These are phyloP conservation scores for Candida sakaeoensis DNA, from an alignment of 805 yeast genomes.

Conservation along the genomic window DNA sequence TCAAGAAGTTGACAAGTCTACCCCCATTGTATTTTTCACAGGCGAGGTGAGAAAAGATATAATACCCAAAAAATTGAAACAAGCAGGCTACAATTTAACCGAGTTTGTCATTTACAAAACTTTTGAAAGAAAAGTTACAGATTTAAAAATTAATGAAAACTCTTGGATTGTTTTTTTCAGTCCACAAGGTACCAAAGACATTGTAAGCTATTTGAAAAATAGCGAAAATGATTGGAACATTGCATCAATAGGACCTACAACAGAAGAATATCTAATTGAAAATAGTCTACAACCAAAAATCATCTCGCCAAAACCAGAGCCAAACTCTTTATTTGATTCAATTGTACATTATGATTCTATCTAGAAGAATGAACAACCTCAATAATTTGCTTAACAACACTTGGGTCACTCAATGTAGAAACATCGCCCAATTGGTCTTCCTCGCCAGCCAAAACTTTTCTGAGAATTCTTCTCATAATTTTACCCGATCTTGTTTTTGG, in stretches of 20 bases:
- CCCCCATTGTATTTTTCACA: constrained; percentile 65
- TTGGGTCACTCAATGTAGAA: constrained; percentile 85
- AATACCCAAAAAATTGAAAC: constrained; percentile 58
- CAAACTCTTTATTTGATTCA: constrained; percentile 49
- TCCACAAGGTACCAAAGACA: constrained; percentile 77
- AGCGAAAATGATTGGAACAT: constrained; percentile 38
- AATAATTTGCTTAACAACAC: constrained; percentile 74
- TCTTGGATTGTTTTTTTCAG: constrained; percentile 84
- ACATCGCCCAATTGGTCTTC: constrained; percentile 90
- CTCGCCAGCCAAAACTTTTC: constrained; percentile 90
- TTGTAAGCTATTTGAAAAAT: constrained; percentile 42
- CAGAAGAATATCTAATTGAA: constrained; percentile 55
- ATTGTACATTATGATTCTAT: constrained; percentile 14
- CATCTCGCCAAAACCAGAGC: constrained; percentile 72
- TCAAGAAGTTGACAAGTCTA: constrained; percentile 24
- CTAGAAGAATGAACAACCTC: constrained; percentile 43
- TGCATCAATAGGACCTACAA: constrained; percentile 93
- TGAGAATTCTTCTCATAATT: constrained; percentile 95
- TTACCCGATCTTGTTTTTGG: constrained; percentile 99
- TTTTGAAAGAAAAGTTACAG: constrained; percentile 19
- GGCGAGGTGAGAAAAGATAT: constrained; percentile 83
- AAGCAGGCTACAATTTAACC: constrained; percentile 40
- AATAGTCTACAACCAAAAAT: constrained; percentile 56
- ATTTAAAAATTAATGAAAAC: constrained; percentile 16
- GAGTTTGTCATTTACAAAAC: constrained; percentile 76